Percentiles rank a stretch among this genome's conserved stretches.
Evolutionary conservation across 352 stramenopile genomes (phyloP).

Genomic region (Pythium vanterpoolii): DNA sequence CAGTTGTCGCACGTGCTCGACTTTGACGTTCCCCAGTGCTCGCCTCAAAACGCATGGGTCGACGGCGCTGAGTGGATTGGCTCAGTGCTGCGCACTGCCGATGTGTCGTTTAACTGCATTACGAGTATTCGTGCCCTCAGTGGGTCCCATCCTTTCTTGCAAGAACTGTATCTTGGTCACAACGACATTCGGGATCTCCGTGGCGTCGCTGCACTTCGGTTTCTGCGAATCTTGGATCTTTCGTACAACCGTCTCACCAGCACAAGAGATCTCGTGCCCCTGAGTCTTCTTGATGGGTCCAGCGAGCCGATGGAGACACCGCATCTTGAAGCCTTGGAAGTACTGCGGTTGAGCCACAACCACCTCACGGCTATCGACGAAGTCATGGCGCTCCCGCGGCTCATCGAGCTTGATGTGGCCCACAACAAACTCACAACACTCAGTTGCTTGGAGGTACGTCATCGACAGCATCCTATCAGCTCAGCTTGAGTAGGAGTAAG

Average conservation of each 20-base stretch:
- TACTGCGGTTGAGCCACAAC: constrained; percentile 53
- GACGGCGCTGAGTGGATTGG: constrained; percentile 56
- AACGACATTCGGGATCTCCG: constrained; percentile 54
- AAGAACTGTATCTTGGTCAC: constrained; percentile 58
- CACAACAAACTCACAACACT: constrained; percentile 51
- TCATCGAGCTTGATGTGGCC: constrained; percentile 49
- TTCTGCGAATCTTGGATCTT: constrained; percentile 63
- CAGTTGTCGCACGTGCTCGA: constrained; percentile 56
- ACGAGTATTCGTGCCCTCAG: constrained; percentile 46
- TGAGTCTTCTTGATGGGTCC: neutral
- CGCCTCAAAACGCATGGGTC: constrained; percentile 47
- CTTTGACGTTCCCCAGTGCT: constrained; percentile 61
- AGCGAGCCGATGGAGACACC: neutral
- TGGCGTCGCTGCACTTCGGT: constrained; percentile 48
- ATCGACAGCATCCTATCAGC: neutral
- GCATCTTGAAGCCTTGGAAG: constrained; percentile 45
- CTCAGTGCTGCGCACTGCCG: constrained; percentile 53
- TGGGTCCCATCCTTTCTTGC: constrained; percentile 51
- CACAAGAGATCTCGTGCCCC: constrained; percentile 33
- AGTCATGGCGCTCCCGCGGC: constrained; percentile 40
- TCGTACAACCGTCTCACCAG: constrained; percentile 60
- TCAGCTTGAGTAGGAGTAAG: neutral
- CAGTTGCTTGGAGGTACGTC: constrained; percentile 35
- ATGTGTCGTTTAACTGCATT: constrained; percentile 53
- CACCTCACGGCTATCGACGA: constrained; percentile 44